Evolutionary conservation across 148 eudicot genomes (phyloP).

Genomic region (Rheum nobile): DNA sequence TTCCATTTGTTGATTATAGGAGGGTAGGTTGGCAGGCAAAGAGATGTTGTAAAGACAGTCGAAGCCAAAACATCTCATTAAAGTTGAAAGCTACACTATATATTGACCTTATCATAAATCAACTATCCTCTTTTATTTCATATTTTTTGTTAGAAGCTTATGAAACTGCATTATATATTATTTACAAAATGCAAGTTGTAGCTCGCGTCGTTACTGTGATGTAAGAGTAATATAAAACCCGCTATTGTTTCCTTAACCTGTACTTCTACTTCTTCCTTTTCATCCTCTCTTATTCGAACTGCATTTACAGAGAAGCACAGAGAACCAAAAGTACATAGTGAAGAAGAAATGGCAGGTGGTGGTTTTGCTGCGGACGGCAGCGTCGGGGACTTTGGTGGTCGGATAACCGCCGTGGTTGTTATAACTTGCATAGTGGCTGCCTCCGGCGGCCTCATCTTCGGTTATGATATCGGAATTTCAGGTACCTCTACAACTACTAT

Average conservation of each 20-base stretch:
- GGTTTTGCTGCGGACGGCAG: constrained; percentile 7
- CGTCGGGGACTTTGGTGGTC: constrained; percentile 10
- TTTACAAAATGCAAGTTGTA: neutral
- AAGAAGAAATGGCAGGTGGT: constrained; percentile 17
- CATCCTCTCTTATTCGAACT: too few relatives aligned
- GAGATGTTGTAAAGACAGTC: neutral
- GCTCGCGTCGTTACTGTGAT: neutral
- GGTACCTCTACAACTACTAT: constrained; percentile 13
- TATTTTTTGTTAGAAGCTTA: too few relatives aligned
- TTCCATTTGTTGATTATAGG: neutral
- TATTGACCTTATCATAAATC: neutral
- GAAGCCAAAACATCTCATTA: neutral
- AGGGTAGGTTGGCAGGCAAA: neutral
- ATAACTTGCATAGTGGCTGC: constrained; percentile 44
- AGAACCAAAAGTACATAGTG: neutral
- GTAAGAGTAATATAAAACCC: neutral
- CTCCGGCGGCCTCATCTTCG: constrained; percentile 46
- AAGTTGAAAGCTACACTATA: neutral
- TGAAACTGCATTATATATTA: neutral
- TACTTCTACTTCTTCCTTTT: neutral
- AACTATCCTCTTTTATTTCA: neutral
- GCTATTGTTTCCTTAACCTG: neutral
- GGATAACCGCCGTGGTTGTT: constrained; percentile 27
- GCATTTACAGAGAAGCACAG: neutral
- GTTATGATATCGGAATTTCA: constrained; percentile 49